Base-by-base conservation (phyloP, 2,329 filamentous ascomycete genomes). In the Sphaerulina populicola region DNA sequence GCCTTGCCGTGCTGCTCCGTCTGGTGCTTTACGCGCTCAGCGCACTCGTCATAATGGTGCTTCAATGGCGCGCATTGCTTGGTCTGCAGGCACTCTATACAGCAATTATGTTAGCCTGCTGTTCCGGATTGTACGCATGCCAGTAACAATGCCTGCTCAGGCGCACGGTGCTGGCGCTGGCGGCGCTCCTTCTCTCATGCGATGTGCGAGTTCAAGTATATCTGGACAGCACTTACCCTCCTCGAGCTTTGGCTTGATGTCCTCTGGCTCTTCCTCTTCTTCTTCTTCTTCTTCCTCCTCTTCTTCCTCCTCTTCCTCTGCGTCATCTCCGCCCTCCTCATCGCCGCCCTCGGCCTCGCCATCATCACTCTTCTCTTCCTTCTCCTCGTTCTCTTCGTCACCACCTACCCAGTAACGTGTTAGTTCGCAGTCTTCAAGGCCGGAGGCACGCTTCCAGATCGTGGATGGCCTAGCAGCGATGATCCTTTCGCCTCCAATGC, bases 41-140 rank as follows among this genome's bases (percentile, higher is more conserved):
- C 89, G 72, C 93, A 98, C 76, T 96, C 88, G 62, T 97, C 91
- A 72, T 86, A 97, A 80, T 98, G 93, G 79, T 97, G 91, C 83
- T 97, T 98, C 68, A 81, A 80, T 54, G 85, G 83, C 56, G 84
- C 78, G 75, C 93, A 98, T 72, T 86, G 77, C 71, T 85, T 79
- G 60, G 89, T 89, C 71, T 91, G 82, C 73, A 81, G 81, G 81
- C 93, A 98, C 69, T 95, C 93, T 97, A 72, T 62, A 63, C 15
- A 15, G 2, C 9, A 31, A 27, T 6, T 12, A 11, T 31, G 47
- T 54, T 38, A 50, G 51, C 39, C 6, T 18, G 12, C 10, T 29
- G 27, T 37, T 37, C 10, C 30, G n/a, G 27, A 4, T 18, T 9
- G 18, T 10, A 18, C 3, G 38, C 29, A 29, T 40, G n/a, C 45